phyloP scores from a whole-genome alignment of 2,329 filamentous ascomycete species.

The Capronia coronata region DNA sequence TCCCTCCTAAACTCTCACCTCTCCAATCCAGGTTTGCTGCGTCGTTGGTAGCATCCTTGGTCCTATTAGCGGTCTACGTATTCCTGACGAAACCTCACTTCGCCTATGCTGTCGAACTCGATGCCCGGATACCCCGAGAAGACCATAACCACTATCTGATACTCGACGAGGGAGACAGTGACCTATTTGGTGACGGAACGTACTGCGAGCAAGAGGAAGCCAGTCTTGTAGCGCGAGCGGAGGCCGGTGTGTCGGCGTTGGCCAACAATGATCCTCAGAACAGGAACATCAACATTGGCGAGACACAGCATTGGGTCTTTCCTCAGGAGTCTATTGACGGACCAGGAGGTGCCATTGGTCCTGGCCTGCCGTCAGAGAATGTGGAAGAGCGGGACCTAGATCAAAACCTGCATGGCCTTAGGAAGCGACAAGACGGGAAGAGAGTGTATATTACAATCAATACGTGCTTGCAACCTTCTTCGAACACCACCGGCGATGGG shows the following conservation, averaged over 20 bases:
- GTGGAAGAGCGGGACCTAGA: constrained; percentile 22
- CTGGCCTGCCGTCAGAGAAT: constrained; percentile 34
- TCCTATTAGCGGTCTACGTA: constrained; percentile 57
- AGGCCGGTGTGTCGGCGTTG: constrained; percentile 45
- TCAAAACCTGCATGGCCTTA: constrained; percentile 17
- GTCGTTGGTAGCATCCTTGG: constrained; percentile 55
- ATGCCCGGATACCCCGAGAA: constrained; percentile 37
- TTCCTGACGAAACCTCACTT: constrained; percentile 53
- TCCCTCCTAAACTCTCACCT: constrained; percentile 51
- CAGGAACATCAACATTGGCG: constrained; percentile 57
- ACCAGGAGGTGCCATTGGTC: constrained; percentile 33
- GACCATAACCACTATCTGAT: constrained; percentile 46
- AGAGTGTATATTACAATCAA: constrained; percentile 74
- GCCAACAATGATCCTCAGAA: constrained; percentile 59
- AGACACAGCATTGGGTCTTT: constrained; percentile 59
- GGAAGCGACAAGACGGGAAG: constrained; percentile 21
- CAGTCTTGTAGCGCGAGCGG: constrained; percentile 53
- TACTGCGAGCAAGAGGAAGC: constrained; percentile 30
- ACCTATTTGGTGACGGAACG: constrained; percentile 31
- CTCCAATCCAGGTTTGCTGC: constrained; percentile 67
- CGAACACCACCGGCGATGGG: constrained; percentile 45
- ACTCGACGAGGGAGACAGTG: constrained; percentile 33
- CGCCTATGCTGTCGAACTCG: constrained; percentile 56
- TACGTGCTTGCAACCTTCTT: constrained; percentile 69
- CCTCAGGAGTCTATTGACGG: constrained; percentile 50